A percentile compares a stretch with the other conserved stretches of the same genome.
phyloP scores from a whole-genome alignment of 495 filamentous ascomycete species.

The Neurospora sp. region DNA sequence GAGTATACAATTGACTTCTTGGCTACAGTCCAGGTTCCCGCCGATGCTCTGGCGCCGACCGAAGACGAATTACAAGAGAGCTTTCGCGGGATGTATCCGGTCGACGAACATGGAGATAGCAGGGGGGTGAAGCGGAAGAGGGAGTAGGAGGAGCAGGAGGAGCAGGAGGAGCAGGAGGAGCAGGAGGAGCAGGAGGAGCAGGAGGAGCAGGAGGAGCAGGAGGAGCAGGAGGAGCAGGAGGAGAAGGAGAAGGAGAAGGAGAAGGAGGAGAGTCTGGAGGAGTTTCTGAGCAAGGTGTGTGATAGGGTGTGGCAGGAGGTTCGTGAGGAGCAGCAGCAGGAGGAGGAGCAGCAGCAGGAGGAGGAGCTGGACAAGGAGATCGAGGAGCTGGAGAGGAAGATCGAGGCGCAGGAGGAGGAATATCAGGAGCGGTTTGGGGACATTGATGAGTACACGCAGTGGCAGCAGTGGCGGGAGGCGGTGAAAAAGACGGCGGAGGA shows the following conservation, averaged over 20 bases:
- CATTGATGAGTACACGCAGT: neutral
- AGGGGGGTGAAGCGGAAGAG: neutral
- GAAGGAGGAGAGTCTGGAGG: neutral
- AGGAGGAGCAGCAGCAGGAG: neutral
- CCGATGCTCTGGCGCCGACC: no score
- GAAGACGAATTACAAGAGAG: no score
- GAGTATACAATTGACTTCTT: no score
- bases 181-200: neutral
- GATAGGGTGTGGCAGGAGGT: neutral
- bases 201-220: no score
- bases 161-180: neutral
- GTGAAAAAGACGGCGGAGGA: neutral
- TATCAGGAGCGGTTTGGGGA: neutral
- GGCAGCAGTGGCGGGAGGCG: neutral
- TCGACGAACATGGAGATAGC: neutral
- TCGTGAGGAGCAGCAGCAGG: neutral
- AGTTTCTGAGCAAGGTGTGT: neutral
- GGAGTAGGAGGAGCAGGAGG: neutral
- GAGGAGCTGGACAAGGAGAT: neutral
- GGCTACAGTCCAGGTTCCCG: no score
- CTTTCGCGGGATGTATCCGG: neutral
- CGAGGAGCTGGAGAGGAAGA: neutral
- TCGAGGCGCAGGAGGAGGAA: neutral
- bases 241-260: no score
- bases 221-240: neutral